Evolutionary conservation across 257 asterid species (phyloP).

Genomic region (Fraxinus quadrangulata): DNA sequence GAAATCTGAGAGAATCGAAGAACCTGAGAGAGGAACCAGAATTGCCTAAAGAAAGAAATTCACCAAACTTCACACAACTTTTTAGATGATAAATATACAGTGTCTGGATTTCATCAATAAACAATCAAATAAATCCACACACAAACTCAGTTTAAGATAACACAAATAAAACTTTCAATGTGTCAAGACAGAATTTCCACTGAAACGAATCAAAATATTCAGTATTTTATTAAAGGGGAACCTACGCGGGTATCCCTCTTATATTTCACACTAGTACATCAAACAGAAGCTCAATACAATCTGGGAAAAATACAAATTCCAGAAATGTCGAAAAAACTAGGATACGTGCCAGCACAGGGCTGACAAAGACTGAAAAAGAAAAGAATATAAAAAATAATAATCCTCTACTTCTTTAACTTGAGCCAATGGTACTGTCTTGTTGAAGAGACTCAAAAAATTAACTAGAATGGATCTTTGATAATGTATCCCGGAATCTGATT

Average conservation of each 20-base stretch:
- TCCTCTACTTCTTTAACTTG: constrained; percentile 44
- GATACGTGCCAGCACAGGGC: constrained; percentile 42
- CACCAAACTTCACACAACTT: no score
- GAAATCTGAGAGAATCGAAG: no score
- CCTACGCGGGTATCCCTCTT: constrained; percentile 46
- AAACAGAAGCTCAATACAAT: constrained; percentile 60
- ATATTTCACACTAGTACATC: constrained; percentile 58
- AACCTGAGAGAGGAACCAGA: no score
- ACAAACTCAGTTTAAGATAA: not conserved
- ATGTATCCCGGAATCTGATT: constrained; percentile 65
- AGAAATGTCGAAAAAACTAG: constrained; percentile 31
- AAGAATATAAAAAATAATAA: constrained; percentile 30
- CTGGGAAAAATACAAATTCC: constrained; percentile 49
- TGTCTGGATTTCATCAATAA: not conserved
- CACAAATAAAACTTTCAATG: constrained; percentile 24
- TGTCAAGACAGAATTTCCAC: constrained; percentile 35
- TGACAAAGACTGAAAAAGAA: constrained; percentile 22
- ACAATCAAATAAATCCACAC: not conserved
- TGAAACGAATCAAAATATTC: constrained; percentile 44
- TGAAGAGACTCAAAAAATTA: constrained; percentile 50
- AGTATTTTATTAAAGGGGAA: constrained; percentile 43
- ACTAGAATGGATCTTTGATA: constrained; percentile 50
- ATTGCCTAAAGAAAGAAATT: no score
- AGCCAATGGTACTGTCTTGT: constrained; percentile 45
- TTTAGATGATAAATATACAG: no score